Conservation (phyloP, 805 yeast genomes). For the Sungouiella blattae region DNA sequence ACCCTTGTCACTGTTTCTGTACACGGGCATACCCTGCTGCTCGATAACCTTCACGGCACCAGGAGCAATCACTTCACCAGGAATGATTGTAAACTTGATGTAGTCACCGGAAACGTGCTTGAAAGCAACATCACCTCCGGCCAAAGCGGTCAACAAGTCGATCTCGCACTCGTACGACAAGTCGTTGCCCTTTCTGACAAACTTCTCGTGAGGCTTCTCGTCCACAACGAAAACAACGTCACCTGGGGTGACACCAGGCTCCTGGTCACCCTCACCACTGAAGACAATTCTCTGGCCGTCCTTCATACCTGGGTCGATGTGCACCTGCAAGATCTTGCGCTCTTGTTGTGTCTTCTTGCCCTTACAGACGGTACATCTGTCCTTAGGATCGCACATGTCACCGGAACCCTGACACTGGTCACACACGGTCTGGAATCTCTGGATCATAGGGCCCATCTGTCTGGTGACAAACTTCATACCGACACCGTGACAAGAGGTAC, state of each 20-base stretch:
- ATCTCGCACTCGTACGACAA: constrained; percentile 80
- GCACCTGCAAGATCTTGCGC: constrained; percentile 90
- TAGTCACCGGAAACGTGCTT: constrained; percentile 91
- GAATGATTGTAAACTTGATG: constrained; percentile 74
- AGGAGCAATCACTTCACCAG: constrained; percentile 93
- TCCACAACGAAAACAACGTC: constrained; percentile 91
- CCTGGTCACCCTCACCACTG: constrained; percentile 97
- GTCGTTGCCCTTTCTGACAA: constrained; percentile 87
- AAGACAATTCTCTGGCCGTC: constrained; percentile 89
- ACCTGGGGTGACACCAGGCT: constrained; percentile 92
- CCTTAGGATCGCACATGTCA: constrained; percentile 79
- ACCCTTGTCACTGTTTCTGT: constrained; percentile 84
- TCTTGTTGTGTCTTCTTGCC: constrained; percentile 87
- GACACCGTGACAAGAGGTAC: constrained; percentile 84
- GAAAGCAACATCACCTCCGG: constrained; percentile 89
- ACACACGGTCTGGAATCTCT: constrained; percentile 94
- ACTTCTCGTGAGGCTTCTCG: constrained; percentile 80
- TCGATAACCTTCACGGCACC: constrained; percentile 77
- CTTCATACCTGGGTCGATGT: constrained; percentile 95
- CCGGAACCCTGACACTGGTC: constrained; percentile 91
- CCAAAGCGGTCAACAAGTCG: constrained; percentile 89
- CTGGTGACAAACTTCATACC: constrained; percentile 91
- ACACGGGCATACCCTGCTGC: constrained; percentile 97
- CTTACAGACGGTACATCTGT: constrained; percentile 79
- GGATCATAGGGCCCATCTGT: constrained; percentile 99